Base-by-base conservation (phyloP, 257 asterid species). In the Solanum dulcamara region DNA sequence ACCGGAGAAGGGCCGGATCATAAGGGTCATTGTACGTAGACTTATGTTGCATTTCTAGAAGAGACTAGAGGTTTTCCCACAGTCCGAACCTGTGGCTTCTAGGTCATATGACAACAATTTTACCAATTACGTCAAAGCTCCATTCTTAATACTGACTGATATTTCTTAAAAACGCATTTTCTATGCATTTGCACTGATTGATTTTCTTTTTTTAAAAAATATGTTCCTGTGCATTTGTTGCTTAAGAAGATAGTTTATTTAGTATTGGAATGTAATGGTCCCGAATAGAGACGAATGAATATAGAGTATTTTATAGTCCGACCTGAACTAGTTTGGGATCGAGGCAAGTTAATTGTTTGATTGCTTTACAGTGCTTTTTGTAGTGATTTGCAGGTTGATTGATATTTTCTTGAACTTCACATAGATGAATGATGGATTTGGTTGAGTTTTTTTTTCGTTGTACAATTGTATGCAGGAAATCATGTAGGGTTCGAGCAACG, bases 401-500 rank as follows among this genome's bases (percentile, higher is more conserved):
- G 81, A 55, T 70, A 40, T 28, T 86, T 75, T 37, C 80, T 75
- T 67, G 70, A 83, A 72, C 20, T 3, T 72, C 55, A 13, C 13
- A 30, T 30, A 1, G 2, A 32, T 66, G 38, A 0, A 28, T 67
- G 26, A 32, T 33, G 44, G 6, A 14, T 53, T 1, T 88, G 66
- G 37, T 85, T 75, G n/a, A 62, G 83, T 0, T 84, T 86, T 35
- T 0, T 84, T 86, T 33, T 48, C 81, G 66, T 44, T 22, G 85
- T 28, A 15, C 44, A 80, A 83, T 85, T 42, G 12, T 35, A 79
- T 88, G 87, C 67, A 92, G 92, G 83, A 89, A 88, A 88, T 33
- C 81, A 84, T 86, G 71, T 85, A 89, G 85, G 70, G 91, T 94
- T 84, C 92, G 32, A 90, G 98, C 98, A 46, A 92, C 95, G 8